Conservation (phyloP, 163 green algal genomes). For the Prototheca cutis region DNA sequence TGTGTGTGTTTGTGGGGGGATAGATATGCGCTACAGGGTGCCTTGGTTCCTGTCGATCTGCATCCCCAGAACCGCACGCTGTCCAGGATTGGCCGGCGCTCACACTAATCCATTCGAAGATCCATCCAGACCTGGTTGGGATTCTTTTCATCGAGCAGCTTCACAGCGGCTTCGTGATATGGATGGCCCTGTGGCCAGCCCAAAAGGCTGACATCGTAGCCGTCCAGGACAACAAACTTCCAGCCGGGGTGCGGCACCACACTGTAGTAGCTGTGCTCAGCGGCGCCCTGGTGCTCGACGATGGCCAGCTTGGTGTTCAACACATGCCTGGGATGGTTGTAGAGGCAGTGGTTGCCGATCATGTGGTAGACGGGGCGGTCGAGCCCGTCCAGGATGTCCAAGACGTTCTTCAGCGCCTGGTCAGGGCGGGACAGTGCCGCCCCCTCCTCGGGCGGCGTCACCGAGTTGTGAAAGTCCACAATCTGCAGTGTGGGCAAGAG, state of each 20-base stretch:
- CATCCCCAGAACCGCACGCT: too few relatives aligned
- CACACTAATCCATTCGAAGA: background rate
- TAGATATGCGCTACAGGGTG: too few relatives aligned
- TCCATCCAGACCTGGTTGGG: constrained; percentile 37
- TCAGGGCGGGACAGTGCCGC: constrained; percentile 16
- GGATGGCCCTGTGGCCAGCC: constrained; percentile 51
- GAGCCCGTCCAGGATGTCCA: constrained; percentile 43
- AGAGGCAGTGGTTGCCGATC: constrained; percentile 67
- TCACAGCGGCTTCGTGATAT: constrained; percentile 35
- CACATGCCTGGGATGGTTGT: constrained; percentile 36
- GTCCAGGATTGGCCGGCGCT: too few relatives aligned
- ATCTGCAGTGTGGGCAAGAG: constrained; percentile 1
- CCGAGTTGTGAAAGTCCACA: constrained; percentile 24
- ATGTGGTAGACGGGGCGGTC: constrained; percentile 45
- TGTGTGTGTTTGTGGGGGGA: too few relatives aligned
- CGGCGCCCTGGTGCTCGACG: constrained; percentile 1
- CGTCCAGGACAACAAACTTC: constrained; percentile 59
- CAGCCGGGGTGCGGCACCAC: constrained; percentile 30
- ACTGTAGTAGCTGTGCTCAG: constrained; percentile 19
- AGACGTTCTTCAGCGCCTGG: constrained; percentile 32
- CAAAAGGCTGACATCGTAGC: constrained; percentile 61
- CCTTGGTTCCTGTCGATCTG: too few relatives aligned
- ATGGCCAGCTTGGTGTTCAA: constrained; percentile 22
- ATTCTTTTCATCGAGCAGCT: constrained; percentile 47
- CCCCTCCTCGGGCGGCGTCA: background rate